A percentile compares a stretch with the other conserved stretches of the same genome.
phyloP scores from a whole-genome alignment of 495 filamentous ascomycete genomes.

The Polyplosphaeria fusca region DNA sequence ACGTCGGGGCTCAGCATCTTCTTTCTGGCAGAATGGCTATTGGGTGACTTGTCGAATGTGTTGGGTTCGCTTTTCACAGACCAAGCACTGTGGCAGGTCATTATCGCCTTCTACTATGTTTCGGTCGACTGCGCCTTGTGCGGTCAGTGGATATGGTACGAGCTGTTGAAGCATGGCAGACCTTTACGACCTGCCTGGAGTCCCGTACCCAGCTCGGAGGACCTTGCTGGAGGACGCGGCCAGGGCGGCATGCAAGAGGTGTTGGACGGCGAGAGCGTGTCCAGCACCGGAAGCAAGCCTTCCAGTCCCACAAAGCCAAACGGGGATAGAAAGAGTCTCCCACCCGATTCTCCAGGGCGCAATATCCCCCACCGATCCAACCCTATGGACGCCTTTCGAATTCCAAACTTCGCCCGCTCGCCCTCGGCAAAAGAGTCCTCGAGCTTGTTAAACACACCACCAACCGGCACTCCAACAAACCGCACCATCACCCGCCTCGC shows the following conservation, averaged over 20 bases:
- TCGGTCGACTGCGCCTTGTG: constrained; percentile 63
- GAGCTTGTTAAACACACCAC: constrained; percentile 13
- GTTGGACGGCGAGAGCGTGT: constrained; percentile 14
- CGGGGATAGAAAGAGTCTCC: constrained; percentile 2
- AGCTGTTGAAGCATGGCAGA: constrained; percentile 48
- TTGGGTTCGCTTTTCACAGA: constrained; percentile 62
- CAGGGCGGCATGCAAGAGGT: constrained; percentile 21
- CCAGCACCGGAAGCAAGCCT: background rate
- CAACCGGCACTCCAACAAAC: constrained; percentile 9
- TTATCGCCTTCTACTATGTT: constrained; percentile 66
- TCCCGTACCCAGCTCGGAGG: constrained; percentile 13
- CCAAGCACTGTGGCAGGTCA: constrained; percentile 69
- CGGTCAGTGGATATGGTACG: constrained; percentile 68
- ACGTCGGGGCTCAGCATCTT: constrained; percentile 67
- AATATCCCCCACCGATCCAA: constrained; percentile 26
- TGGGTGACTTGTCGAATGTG: constrained; percentile 67
- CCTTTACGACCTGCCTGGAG: constrained; percentile 32
- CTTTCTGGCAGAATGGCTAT: constrained; percentile 67
- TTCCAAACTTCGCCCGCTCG: constrained; percentile 32
- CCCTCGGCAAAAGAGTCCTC: constrained; percentile 21
- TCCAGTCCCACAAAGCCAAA: background rate
- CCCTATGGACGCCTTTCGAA: constrained; percentile 32
- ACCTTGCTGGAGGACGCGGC: constrained; percentile 11
- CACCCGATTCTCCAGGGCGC: constrained; percentile 7
- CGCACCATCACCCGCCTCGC: constrained; percentile 18